Evolutionary conservation across 164 flowering plant genomes (phyloP), one percentile per base, ranked within the genome.

Genomic region (Nelumbo lutea): DNA sequence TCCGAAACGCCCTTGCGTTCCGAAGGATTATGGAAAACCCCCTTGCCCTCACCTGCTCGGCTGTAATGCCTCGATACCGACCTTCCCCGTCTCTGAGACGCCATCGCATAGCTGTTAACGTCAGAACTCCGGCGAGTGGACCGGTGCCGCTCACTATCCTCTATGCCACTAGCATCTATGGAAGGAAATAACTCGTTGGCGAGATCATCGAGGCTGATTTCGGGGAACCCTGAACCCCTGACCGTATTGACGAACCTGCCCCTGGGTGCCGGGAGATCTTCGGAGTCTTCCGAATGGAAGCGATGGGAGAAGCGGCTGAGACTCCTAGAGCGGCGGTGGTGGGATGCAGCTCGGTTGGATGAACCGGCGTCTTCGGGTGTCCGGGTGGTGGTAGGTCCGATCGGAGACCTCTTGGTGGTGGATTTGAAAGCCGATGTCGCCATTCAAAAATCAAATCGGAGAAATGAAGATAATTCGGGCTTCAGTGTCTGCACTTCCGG

Each of bases 401-500:
- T 72, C 5, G 89, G 65, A 38, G 88, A 74, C 39, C 98, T 68
- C 82, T 79, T 85, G 9, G 93, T 80, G 9, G 90, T 85, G 2
- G 98, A 93, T 65, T 81, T 89, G 85, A 93, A 93, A 39, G 98
- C 88, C 2, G 98, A 83, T 1, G 97, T 82, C 46, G 93, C 92
- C 97, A 86, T 92, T 70, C 27, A 27, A 27, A 27, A 27, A 27
- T 27, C 27, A 27, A 27, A 27, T 27, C 27, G 27, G 27, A 27
- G 27, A 27, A 27, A 27, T 27, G 27, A 27, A 27, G 27, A 27
- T 27, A 27, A 27, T 27, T 27, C 27, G 27, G 27, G 27, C 27
- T 27, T 27, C 27, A 27, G 27, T 27, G 27, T 27, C 27, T 27
- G 27, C 27, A 27, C 27, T 27, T 27, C 42, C 45, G 64, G 13